A percentile compares a stretch with the other conserved stretches of the same genome.
These are phyloP conservation scores for Chiua virens DNA, from an alignment of 768 basidiomycete genomes.

Conservation along the genomic window DNA sequence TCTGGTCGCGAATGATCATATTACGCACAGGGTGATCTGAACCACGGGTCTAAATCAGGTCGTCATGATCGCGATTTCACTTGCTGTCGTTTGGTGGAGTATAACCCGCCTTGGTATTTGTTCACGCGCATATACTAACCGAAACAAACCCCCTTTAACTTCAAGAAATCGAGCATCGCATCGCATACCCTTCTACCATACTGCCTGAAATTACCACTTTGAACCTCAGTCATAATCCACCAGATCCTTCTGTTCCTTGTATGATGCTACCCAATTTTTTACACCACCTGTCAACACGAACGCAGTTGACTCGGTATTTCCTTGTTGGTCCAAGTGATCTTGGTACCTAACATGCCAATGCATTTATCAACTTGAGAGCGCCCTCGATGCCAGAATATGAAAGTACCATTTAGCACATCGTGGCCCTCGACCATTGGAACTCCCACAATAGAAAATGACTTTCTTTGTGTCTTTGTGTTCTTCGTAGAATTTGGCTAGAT, in stretches of 20 bases:
- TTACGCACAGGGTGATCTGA: too few relatives aligned
- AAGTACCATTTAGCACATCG: slow-evolving; percentile 56
- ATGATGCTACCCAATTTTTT: slow-evolving; percentile 38
- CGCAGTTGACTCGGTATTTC: slow-evolving; percentile 36
- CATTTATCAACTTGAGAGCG: background rate
- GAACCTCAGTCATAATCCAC: slow-evolving; percentile 15
- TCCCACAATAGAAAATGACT: slow-evolving; percentile 57
- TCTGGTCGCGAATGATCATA: too few relatives aligned
- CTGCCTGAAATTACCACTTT: too few relatives aligned
- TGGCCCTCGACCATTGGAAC: slow-evolving; percentile 51
- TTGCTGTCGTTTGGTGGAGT: too few relatives aligned
- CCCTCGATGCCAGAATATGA: background rate
- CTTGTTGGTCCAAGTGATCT: slow-evolving; percentile 41
- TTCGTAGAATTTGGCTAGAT: slow-evolving; percentile 42
- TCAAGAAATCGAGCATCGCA: too few relatives aligned
- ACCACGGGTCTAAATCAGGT: too few relatives aligned
- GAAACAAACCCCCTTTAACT: too few relatives aligned
- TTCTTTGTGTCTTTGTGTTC: slow-evolving; percentile 37
- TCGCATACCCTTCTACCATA: too few relatives aligned
- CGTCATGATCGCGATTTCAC: too few relatives aligned
- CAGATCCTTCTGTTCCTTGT: slow-evolving; percentile 24
- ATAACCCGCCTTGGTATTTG: too few relatives aligned
- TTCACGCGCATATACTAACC: too few relatives aligned
- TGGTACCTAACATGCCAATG: slow-evolving; percentile 56
- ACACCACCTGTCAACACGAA: slow-evolving; percentile 45